Evolutionary conservation across 768 basidiomycete genomes (phyloP).

Genomic region (Imleria badia): DNA sequence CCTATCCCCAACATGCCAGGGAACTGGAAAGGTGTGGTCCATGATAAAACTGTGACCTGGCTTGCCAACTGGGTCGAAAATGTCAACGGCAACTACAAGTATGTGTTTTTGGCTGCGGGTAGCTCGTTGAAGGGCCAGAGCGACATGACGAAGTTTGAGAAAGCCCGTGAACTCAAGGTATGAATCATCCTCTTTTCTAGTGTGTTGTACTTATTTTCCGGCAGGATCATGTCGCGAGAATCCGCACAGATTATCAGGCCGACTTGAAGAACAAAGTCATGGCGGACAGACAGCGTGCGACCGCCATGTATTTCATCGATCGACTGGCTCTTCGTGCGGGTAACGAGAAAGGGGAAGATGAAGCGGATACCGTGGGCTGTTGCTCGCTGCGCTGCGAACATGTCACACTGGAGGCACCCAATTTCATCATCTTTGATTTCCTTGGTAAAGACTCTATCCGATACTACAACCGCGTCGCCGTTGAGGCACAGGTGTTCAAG

Average conservation of each 20-base stretch:
- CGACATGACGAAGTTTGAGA: constrained; percentile 97
- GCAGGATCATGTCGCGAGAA: constrained; percentile 87
- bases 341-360: constrained; percentile 99
- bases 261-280: constrained; percentile 90
- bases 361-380: constrained; percentile 98
- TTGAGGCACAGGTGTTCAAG: constrained; percentile 94
- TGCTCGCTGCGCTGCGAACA: constrained; percentile 97
- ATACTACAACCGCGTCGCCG: constrained; percentile 89
- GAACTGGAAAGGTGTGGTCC: constrained; percentile 82
- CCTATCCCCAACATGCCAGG: constrained; percentile 93
- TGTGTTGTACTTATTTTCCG: constrained; percentile 4
- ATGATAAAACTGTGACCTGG: constrained; percentile 98
- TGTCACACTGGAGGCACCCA: constrained; percentile 86
- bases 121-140: constrained; percentile 98
- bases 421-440: constrained; percentile 93
- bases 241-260: constrained; percentile 82
- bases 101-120: constrained; percentile 97
- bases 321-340: constrained; percentile 95
- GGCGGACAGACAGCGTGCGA: constrained; percentile 96
- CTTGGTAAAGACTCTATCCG: constrained; percentile 99
- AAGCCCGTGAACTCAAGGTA: constrained; percentile 94
- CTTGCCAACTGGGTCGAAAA: constrained; percentile 99
- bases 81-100: constrained; percentile 92
- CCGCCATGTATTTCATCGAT: constrained; percentile 99
- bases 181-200: neutral